A percentile compares a stretch with the other conserved stretches of the same genome.
Conservation (phyloP, 345 rosid genomes). For the Eucalyptus coolabah region DNA sequence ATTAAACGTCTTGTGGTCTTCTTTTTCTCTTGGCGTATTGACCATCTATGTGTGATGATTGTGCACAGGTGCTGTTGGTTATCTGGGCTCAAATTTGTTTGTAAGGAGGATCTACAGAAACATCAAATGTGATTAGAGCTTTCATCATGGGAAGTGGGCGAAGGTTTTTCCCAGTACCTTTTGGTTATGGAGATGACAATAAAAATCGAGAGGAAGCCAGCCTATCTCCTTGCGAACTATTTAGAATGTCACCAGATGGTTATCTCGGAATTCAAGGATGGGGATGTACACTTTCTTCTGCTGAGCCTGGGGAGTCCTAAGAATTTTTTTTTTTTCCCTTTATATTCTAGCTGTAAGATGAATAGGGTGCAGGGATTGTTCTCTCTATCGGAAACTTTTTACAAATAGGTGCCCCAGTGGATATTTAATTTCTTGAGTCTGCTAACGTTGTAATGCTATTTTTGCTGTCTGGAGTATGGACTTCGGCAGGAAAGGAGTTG, state of each 20-base stretch:
- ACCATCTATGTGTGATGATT: background rate
- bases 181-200: constrained; percentile 3
- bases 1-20: background rate
- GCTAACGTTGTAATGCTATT: background rate
- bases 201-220: constrained; percentile 15
- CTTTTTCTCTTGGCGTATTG: background rate
- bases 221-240: background rate
- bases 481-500: background rate
- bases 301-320: constrained; percentile 17
- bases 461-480: background rate
- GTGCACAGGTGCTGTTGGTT: constrained; percentile 83
- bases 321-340: constrained; percentile 4
- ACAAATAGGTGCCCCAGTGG: constrained; percentile 2
- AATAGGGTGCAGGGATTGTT: constrained; percentile 40
- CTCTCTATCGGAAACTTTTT: constrained; percentile 19
- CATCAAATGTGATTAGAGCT: constrained; percentile 76
- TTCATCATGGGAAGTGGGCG: background rate
- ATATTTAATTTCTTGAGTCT: background rate
- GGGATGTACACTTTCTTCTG: constrained; percentile 9
- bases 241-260: constrained; percentile 3
- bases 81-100: constrained; percentile 83
- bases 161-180: constrained; percentile 9
- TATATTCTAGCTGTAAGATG: constrained; percentile 28
- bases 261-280: background rate
- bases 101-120: constrained; percentile 96